Conservation (phyloP, 225 moss, liverwort and hornwort species). For the Ulota crispa region DNA sequence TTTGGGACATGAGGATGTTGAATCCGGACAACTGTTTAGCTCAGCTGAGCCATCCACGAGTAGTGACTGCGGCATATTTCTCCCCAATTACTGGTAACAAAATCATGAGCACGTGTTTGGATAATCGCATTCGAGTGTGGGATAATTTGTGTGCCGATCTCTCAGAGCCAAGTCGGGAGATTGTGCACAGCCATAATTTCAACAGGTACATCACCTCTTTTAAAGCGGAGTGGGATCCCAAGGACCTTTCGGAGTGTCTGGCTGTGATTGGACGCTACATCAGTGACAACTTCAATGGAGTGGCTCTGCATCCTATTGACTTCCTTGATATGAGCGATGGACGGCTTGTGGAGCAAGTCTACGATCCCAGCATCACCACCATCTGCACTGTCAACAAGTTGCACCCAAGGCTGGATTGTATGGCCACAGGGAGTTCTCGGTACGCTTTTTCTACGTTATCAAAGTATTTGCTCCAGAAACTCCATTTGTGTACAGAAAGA, state of each 20-base stretch:
- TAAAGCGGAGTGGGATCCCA: conserved; percentile 85
- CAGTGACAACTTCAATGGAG: conserved; percentile 65
- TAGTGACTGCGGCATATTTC: conserved; percentile 79
- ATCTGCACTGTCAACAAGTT: conserved; percentile 82
- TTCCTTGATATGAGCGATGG: conserved; percentile 79
- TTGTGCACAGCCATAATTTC: conserved; percentile 88
- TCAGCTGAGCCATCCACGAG: conserved; percentile 67
- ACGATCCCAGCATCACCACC: conserved; percentile 65
- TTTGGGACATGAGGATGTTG: conserved; percentile 82
- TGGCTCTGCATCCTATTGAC: conserved; percentile 80
- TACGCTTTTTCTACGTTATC: neutral
- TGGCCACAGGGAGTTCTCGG: conserved; percentile 88
- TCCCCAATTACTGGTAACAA: conserved; percentile 76
- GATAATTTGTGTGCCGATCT: conserved; percentile 69
- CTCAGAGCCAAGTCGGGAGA: conserved; percentile 71
- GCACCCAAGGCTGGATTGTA: conserved; percentile 70
- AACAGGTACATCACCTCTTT: conserved; percentile 82
- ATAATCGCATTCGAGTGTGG: conserved; percentile 85
- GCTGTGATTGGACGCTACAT: conserved; percentile 90
- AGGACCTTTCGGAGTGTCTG: conserved; percentile 74
- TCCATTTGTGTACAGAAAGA: too few species aligned
- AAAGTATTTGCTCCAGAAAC: too few species aligned
- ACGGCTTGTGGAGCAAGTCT: conserved; percentile 68
- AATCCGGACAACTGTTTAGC: conserved; percentile 50
- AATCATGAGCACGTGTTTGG: conserved; percentile 71